These are phyloP conservation scores for Amniculicola lignicola DNA, from an alignment of 495 filamentous ascomycete genomes.

Conservation along the genomic window DNA sequence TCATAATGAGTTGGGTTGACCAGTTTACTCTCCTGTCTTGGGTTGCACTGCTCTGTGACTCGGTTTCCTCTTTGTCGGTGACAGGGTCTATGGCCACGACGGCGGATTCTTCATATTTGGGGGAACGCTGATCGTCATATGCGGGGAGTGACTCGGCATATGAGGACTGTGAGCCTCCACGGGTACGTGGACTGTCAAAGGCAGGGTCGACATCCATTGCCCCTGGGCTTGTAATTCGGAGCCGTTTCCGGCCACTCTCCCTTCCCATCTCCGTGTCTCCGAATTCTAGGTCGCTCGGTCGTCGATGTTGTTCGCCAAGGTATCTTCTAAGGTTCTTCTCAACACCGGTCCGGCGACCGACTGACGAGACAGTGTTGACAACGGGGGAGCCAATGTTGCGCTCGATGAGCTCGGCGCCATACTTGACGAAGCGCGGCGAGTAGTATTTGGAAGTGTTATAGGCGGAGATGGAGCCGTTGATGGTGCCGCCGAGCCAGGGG, in stretches of 20 bases:
- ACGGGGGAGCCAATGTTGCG: conserved; percentile 75
- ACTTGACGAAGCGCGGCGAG: conserved; percentile 72
- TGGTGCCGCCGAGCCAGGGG: conserved; percentile 72
- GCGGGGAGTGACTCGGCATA: conserved; percentile 69
- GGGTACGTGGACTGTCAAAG: conserved; percentile 23
- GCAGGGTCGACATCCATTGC: conserved; percentile 48
- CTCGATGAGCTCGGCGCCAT: conserved; percentile 81
- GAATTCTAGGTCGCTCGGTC: conserved; percentile 42
- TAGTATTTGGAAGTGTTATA: conserved; percentile 84
- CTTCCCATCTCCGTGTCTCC: conserved; percentile 48
- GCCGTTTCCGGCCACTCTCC: conserved; percentile 59
- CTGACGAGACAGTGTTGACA: conserved; percentile 74
- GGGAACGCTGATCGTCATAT: conserved; percentile 72
- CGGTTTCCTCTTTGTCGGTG: conserved; percentile 11
- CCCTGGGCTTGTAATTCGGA: conserved; percentile 51
- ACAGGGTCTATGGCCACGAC: conserved; percentile 30
- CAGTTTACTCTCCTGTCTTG: conserved; percentile 53
- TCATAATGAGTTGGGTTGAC: conserved; percentile 76
- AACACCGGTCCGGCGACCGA: conserved; percentile 77
- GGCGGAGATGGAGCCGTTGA: conserved; percentile 74
- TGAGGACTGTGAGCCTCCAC: conserved; percentile 46
- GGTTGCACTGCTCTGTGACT: conserved; percentile 5
- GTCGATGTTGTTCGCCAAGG: conserved; percentile 48
- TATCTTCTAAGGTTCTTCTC: conserved; percentile 80
- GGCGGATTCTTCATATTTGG: conserved; percentile 62